Base-by-base conservation (phyloP, 2,329 filamentous ascomycete genomes). In the Sarocladium brachiariae region DNA sequence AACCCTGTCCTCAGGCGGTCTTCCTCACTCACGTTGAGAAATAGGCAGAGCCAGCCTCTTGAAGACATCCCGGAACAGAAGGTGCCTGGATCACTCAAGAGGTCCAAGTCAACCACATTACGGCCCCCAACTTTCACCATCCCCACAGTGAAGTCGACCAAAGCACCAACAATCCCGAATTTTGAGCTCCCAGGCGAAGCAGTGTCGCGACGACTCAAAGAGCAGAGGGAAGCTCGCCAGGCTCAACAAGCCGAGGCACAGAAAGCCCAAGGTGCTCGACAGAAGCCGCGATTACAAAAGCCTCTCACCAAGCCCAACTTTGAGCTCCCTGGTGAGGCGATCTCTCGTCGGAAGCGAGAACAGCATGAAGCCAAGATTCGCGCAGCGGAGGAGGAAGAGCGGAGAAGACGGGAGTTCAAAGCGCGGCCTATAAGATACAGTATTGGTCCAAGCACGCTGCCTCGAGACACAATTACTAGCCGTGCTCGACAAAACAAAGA, bases 181-280 rank as follows among this genome's bases (percentile, higher is more conserved):
- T 85, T 83, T 60, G 79, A 84, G 62, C 72, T 86, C 11, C 79
- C 81, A 0, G 81, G 82, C 9, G 81, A 85, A 39, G 78, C 77
- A 33, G 72, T 83, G 9, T 75, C 80, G 35, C 73, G 75, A 13
- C 72, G 75, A 13, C 62, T 83, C 52, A 81, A 75, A 60, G 77
- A 82, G 60, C 73, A 81, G 58, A 75, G 76, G 11, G 79, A 83
- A 52, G 76, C 77, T 39, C 77, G 81, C 24, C 63, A 67, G 51
- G 63, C 69, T 30, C 63, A 63, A 49, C 61, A 68, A 47, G 62
- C 63, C 35, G 64, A 65, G 24, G 57, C 65, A 52, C 61, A 59
- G 51, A 66, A 64, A 52, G 56, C 63, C 45, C 62, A 24, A 9
- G 21, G 46, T 59, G 64, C 71, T 49, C 66, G 72, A 2, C 66